These are phyloP conservation scores for Cylindrotheca fusiformis DNA, from an alignment of 108 stramenopile genomes.

Conservation along the genomic window DNA sequence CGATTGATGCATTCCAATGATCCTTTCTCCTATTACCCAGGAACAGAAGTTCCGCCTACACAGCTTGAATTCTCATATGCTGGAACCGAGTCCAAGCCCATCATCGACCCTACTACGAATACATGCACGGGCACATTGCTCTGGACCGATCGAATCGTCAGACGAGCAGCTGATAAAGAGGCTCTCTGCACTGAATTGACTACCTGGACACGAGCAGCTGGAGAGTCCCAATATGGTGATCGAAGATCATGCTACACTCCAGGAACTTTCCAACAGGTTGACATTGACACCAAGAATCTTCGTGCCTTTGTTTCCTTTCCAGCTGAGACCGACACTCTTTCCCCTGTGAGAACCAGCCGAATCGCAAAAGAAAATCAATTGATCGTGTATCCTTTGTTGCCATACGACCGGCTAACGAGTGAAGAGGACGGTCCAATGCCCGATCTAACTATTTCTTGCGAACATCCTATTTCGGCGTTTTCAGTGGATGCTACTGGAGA, in stretches of 20 bases:
- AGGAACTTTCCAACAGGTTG: slow-evolving; percentile 29
- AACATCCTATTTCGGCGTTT: slow-evolving; percentile 43
- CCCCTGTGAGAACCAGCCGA: not conserved
- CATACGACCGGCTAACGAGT: not conserved
- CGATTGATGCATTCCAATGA: not conserved
- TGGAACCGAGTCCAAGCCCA: slow-evolving; percentile 50
- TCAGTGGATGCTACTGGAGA: slow-evolving; percentile 41
- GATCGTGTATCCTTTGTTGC: not conserved
- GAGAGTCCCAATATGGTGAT: slow-evolving; percentile 1
- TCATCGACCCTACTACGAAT: slow-evolving; percentile 8
- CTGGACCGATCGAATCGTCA: slow-evolving; percentile 11
- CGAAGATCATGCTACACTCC: slow-evolving; percentile 35
- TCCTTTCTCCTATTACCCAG: not conserved
- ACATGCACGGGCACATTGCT: slow-evolving; percentile 37
- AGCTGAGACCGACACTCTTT: not conserved
- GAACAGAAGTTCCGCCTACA: not conserved
- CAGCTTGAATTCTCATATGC: slow-evolving; percentile 36
- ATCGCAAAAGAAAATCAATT: not conserved
- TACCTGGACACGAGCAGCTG: slow-evolving; percentile 1
- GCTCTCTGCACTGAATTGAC: not conserved
- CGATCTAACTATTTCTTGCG: slow-evolving; percentile 26
- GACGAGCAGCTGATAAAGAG: not conserved
- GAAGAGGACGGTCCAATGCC: slow-evolving; percentile 35
- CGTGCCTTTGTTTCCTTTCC: slow-evolving; percentile 35
- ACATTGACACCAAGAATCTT: slow-evolving; percentile 38